Evolutionary conservation across 192 early-diverging fungal genomes (phyloP).

Genomic region (Coemansia sp.): DNA sequence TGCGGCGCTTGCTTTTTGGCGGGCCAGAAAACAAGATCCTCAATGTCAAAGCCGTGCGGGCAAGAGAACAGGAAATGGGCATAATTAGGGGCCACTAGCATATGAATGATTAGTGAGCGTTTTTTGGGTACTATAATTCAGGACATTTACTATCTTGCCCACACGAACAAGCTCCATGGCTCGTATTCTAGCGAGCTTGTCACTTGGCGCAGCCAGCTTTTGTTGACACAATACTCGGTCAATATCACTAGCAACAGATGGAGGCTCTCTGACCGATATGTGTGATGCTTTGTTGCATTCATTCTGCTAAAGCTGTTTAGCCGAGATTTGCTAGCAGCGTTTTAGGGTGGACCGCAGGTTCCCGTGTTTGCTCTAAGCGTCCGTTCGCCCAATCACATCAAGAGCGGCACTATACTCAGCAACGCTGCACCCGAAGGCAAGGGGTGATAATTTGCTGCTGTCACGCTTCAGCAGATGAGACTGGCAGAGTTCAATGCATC

Average conservation of each 20-base stretch:
- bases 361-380: not conserved
- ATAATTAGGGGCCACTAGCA: too few relatives aligned
- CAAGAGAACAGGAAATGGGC: not conserved
- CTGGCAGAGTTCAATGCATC: not conserved
- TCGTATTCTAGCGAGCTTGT: too few relatives aligned
- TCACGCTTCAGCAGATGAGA: not conserved
- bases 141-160: too few relatives aligned
- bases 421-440: slow-evolving; percentile 1
- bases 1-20: not conserved
- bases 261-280: too few relatives aligned
- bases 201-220: too few relatives aligned
- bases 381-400: not conserved
- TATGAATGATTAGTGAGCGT: too few relatives aligned
- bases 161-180: too few relatives aligned
- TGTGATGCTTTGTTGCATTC: too few relatives aligned
- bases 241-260: too few relatives aligned
- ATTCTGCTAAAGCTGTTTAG: not conserved
- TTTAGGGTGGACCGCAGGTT: not conserved
- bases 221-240: too few relatives aligned
- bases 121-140: too few relatives aligned
- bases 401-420: not conserved
- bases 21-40: not conserved
- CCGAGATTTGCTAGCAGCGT: not conserved
- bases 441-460: not conserved
- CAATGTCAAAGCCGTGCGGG: not conserved